Evolutionary conservation across 257 asterid genomes (phyloP), one percentile per base, ranked within the genome.

Genomic region (Solanum tarijense): DNA sequence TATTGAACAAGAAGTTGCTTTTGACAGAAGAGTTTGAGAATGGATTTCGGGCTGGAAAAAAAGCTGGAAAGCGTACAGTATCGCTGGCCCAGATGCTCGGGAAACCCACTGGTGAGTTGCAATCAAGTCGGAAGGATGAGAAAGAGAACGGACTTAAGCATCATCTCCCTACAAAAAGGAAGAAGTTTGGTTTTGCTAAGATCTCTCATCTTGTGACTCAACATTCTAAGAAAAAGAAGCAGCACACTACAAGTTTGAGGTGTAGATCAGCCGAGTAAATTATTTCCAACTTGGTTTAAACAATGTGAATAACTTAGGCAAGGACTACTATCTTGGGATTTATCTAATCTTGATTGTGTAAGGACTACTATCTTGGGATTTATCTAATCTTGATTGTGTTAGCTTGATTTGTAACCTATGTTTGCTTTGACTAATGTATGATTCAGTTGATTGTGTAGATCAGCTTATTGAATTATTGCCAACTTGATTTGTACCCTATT

Each of bases 61-160:
- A 62, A 69, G 55, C 9, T 38, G 96, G 92, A 68, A 95, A 91
- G 87, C 91, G 90, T 68, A 95, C 93, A 91, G 96, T 94, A 23
- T 96, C 99, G 0, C 90, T 96, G 18, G 97, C 91, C 11, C 98
- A 96, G 83, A 94, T 97, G 98, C 95, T 97, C 9, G 90, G 93
- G 6, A 92, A 93, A 76, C 89, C 90, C n/a, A 87, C 87, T 27
- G 78, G 69, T 11, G 94, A 72, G 60, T 60, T 75, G 71, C 87
- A 35, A 29, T 86, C 83, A 52, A 86, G 39, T 23, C 81, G 87
- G 89, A 93, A 89, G 74, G 85, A 89, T 1, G 95, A 90, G 86
- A 95, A 90, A 65, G 95, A 94, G 46, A 92, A 94, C 23, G 89
- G 90, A 71, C 36, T 12, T 8, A 48, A 75, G 38, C 88, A 88